Conservation (phyloP, 768 basidiomycete species). For the Tricholomella constricta region DNA sequence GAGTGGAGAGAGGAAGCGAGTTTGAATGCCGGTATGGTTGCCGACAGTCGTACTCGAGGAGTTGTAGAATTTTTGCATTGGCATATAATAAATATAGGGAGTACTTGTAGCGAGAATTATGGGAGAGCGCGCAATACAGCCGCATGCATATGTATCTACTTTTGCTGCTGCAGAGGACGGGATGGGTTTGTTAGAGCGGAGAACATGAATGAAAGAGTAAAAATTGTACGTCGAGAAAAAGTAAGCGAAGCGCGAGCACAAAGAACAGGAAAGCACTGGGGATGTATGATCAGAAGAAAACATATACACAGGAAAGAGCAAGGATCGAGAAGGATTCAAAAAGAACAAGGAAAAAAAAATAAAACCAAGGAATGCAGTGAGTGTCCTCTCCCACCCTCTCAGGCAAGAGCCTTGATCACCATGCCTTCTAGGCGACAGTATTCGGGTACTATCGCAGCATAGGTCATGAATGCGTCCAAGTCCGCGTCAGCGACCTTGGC, state of each 20-base stretch:
- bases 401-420: constrained; percentile 65
- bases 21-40: too few species aligned
- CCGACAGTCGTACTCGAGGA: too few species aligned
- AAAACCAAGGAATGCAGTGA: neutral
- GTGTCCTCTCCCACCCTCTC: constrained; percentile 12
- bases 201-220: neutral
- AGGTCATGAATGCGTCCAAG: constrained; percentile 81
- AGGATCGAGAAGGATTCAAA: constrained; percentile 1
- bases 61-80: neutral
- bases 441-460: constrained; percentile 84
- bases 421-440: constrained; percentile 79
- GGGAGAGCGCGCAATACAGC: constrained; percentile 12
- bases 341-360: neutral
- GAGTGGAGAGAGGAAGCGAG: too few species aligned
- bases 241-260: constrained; percentile 3
- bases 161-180: constrained; percentile 11
- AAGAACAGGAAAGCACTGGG: constrained; percentile 15
- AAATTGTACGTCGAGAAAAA: neutral
- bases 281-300: constrained; percentile 6
- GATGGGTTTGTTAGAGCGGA: neutral
- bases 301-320: constrained; percentile 6
- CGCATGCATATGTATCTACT: constrained; percentile 15
- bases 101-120: constrained; percentile 11
- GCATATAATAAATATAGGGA: constrained; percentile 1
- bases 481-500: constrained; percentile 86